Evolutionary conservation across 768 basidiomycete genomes (phyloP), one percentile per base, ranked within the genome.

Genomic region (Hygrocybe coccinea): DNA sequence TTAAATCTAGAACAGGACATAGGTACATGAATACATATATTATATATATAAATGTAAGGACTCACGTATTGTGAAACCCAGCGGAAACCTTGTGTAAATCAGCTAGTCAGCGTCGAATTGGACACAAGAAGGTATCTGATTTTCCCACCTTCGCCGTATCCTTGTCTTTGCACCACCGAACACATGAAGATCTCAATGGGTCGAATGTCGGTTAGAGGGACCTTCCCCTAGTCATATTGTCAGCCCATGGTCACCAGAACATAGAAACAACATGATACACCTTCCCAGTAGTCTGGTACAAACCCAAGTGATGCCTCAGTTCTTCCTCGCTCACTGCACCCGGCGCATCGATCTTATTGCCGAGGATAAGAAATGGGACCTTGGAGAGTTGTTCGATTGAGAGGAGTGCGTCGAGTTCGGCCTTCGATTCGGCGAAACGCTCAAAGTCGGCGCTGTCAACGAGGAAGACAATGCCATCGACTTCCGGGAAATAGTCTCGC

Each of bases 181-280:
- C 95, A 97, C 97, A 99, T 99, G 85, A 97, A 99, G 63, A 98
- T 82, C 69, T 99, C 97, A 71, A 99, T 97, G 15, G 97, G 97
- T 57, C 97, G 85, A 63, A 98, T 98, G 71, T 97, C 95, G 63
- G 79, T 89, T 67, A 99, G 83, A 57, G 94, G 95, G 37, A 97
- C 91, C 72, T 98, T 98, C 69, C 97, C 97, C 95, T 97, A 62
- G 34, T 38, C 14, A 34, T 5, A 17, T 48, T n/a, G 7, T n/a
- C 14, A 15, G 24, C 29, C 38, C 14, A 52, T 29, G 39, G 54
- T 21, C n/a, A 67, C 47, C 65, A 35, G 37, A 43, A 29, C 49
- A 41, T 17, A 12, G 19, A 29, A 17, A 2, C 17, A n/a, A 21
- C 5, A 14, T 39, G 38, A 38, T 67, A 44, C 56, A 94, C 95